These are phyloP conservation scores for Ananas comosus DNA, from an alignment of 176 grass and related monocot genomes.

Conservation along the genomic window DNA sequence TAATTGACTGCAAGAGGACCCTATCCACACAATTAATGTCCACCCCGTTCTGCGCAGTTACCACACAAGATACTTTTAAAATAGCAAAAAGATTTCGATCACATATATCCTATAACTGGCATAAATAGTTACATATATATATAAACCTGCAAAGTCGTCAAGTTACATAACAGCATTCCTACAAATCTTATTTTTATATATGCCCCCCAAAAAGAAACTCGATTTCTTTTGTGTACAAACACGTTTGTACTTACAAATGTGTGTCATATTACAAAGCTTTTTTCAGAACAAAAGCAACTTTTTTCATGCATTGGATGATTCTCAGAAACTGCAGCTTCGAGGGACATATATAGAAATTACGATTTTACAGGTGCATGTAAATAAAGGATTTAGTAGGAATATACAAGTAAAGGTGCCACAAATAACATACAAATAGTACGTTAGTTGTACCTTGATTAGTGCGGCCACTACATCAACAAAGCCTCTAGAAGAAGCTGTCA, in stretches of 20 bases:
- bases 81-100: not conserved
- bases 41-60: constrained; percentile 31
- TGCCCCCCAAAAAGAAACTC: too few relatives aligned
- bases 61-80: constrained; percentile 5
- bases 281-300: too few relatives aligned
- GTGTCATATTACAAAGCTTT: too few relatives aligned
- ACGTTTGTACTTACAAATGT: too few relatives aligned
- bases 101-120: not conserved
- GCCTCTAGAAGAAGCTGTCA: constrained; percentile 47
- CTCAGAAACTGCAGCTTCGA: not conserved
- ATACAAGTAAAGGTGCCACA: too few relatives aligned
- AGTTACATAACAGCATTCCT: too few relatives aligned
- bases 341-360: not conserved
- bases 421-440: not conserved
- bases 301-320: not conserved
- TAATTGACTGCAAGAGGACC: constrained; percentile 44
- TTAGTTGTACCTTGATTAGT: constrained; percentile 35
- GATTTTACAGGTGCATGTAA: too few relatives aligned
- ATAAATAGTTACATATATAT: not conserved
- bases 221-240: too few relatives aligned
- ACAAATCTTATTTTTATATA: too few relatives aligned
- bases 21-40: constrained; percentile 45
- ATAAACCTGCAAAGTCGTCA: not conserved
- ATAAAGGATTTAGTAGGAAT: too few relatives aligned
- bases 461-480: constrained; percentile 35